A percentile compares a stretch with the other conserved stretches of the same genome.
phyloP scores from a whole-genome alignment of 768 basidiomycete genomes.

The Candolleomyces eurysporus region DNA sequence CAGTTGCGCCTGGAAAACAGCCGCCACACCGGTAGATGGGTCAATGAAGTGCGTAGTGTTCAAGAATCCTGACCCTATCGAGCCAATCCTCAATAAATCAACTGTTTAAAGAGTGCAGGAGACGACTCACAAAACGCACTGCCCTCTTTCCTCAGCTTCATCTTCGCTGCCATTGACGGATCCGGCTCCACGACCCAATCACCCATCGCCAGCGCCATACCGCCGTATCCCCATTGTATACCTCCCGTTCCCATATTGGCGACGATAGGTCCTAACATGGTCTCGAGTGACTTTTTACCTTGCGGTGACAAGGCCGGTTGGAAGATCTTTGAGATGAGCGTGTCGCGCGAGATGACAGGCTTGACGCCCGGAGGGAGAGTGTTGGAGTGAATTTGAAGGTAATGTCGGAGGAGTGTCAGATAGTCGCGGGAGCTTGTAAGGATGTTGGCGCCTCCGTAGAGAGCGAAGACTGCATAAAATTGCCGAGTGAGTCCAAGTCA shows the following conservation, averaged over 20 bases:
- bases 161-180: no score
- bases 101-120: background rate
- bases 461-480: background rate
- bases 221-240: conserved; percentile 26
- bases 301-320: background rate
- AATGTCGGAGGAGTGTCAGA: conserved; percentile 29
- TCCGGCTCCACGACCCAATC: no score
- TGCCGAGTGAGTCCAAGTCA: background rate
- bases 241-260: background rate
- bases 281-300: conserved; percentile 14
- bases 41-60: conserved; percentile 22
- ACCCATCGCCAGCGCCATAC: no score
- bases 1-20: conserved; percentile 20
- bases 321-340: background rate
- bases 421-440: conserved; percentile 20
- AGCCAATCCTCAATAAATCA: background rate
- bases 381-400: conserved; percentile 22
- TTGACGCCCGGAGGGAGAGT: background rate
- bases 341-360: background rate
- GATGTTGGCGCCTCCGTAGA: background rate
- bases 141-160: conserved; percentile 23
- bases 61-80: background rate
- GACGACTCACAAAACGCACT: conserved; percentile 27
- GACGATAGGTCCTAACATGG: conserved; percentile 28
- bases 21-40: conserved; percentile 21